Base-by-base conservation (phyloP, 2,329 filamentous ascomycete species). In the Phoma sp. region DNA sequence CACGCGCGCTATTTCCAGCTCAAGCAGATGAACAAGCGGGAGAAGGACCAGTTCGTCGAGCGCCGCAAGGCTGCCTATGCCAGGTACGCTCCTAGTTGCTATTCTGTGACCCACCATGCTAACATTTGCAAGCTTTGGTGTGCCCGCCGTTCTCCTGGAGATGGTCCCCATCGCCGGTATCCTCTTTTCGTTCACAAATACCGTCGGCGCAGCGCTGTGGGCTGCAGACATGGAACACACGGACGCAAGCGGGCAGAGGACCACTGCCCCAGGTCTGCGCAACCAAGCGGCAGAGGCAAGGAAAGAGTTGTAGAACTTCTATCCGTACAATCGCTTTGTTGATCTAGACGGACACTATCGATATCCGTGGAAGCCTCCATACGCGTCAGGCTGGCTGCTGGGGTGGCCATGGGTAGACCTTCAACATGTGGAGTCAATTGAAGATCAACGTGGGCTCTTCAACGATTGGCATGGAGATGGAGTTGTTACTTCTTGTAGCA, bases 121-220 rank as follows among this genome's bases (percentile, higher is more conserved):
- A 43, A 58, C 51, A 22, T 40, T 8, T 19, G 15, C 8, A 24
- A 56, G 57, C 38, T 82, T 84, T 61, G 96, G 93, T 6, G 90
- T 96, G 53, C 85, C 91, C 2, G 89, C 92, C 5, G 91, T 90
- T 43, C 76, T 95, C 0, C 82, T 97, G 4, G 92, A 97, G 73
- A 88, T 96, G 81, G 78, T 97, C 2, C 94, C 94, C 0, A 79
- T 97, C 58, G 86, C 83, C 6, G 93, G 90, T 6, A 89, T 96
- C 48, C 82, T 94, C 57, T 96, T 96, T 70, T 84, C 89, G 0
- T 97, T 96, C 74, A 96, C 92, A 15, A 97, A 96, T 74, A 89
- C 91, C 1, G 92, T 96, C 55, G 94, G 92, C 7, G 94, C 93
- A 49, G 94, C 94, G 7, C 79, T 98, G n/a, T 97, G 92, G 92